A percentile compares a stretch with the other conserved stretches of the same genome.
These are phyloP conservation scores for Nothophaeocryptopus gaeumannii DNA, from an alignment of 2,329 filamentous ascomycete genomes.

Conservation along the genomic window DNA sequence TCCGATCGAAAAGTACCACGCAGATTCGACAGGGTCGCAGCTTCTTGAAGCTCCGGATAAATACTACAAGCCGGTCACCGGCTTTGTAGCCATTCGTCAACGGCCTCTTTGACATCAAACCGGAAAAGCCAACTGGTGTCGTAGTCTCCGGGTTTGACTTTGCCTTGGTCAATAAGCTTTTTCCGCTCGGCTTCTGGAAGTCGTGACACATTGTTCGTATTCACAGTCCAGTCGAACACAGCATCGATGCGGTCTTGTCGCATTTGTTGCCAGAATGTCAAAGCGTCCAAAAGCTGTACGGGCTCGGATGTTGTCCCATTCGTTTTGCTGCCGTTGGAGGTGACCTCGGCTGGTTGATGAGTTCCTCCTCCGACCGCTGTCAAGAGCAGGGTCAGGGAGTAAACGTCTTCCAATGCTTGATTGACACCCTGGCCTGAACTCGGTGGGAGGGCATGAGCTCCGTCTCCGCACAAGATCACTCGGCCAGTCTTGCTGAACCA, in stretches of 20 bases:
- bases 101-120: conserved; percentile 16
- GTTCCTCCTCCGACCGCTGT: neutral
- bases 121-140: conserved; percentile 24
- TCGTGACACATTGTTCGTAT: conserved; percentile 22
- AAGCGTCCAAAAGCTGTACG: conserved; percentile 9
- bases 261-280: conserved; percentile 24
- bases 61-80: neutral
- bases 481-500: conserved; percentile 45
- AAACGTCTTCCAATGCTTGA: conserved; percentile 56
- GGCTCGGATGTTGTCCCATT: neutral
- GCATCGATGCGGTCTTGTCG: conserved; percentile 27
- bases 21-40: too few species aligned
- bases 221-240: conserved; percentile 21
- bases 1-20: too few species aligned
- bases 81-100: conserved; percentile 16
- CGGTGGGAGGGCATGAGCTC: conserved; percentile 56
- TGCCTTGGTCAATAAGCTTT: conserved; percentile 19
- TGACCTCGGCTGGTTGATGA: neutral
- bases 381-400: conserved; percentile 45
- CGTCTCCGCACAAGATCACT: conserved; percentile 56
- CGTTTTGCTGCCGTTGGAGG: neutral
- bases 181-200: conserved; percentile 25
- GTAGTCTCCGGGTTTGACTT: conserved; percentile 16
- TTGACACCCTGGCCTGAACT: conserved; percentile 55
- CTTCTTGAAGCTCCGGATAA: too few species aligned